Evolutionary conservation across 2,329 filamentous ascomycete species (phyloP), one percentile per base, ranked within the genome.

Genomic region (Sarocladium kiliense): DNA sequence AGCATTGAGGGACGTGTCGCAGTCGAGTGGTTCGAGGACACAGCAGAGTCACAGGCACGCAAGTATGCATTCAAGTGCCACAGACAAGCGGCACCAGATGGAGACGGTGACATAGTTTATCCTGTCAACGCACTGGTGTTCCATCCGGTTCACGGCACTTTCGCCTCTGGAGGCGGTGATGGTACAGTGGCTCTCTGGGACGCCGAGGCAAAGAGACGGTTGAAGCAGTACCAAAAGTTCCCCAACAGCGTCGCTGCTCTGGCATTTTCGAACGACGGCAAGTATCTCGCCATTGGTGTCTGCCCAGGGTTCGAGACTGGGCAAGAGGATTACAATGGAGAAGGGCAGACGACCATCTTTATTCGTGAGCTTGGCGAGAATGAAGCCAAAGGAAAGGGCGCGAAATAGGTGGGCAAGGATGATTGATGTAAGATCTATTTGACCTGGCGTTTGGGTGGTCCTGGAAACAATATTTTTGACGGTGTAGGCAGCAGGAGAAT

Each of bases 11-110:
- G 94, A 3, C 86, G 94, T 63, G 91, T 99, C 2, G 93, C 92
- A 0, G 94, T 99, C 1, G 94, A 99, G 71, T 97, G 92, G 90
- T 97, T 99, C 68, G 94, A 97, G 67, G 89, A 94, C 16, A 89
- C 85, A 4, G 77, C 85, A 41, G 89, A 93, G 69, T 92, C 89
- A 3, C 92, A 97, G 74, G 87, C 89, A 37, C 84, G 92, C 61
- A 97, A 97, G 71, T 99, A 97, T 70, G 94, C 94, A 14, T 99
- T 99, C 82, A 99, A 99, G 72, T 99, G 94, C 72, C 94, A 99
- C 72, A 84, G 94, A 3, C 90, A 96, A 69, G 80, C 85, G 1
- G 79, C 77, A 10, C 72, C 82, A 2, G 80, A 86, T 39, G 78
- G 79, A 10, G 80, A 81, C 37, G 84, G 79, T 27, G 92, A 96